phyloP scores from a whole-genome alignment of 495 filamentous ascomycete species.

The Barbatosphaeria neglecta region DNA sequence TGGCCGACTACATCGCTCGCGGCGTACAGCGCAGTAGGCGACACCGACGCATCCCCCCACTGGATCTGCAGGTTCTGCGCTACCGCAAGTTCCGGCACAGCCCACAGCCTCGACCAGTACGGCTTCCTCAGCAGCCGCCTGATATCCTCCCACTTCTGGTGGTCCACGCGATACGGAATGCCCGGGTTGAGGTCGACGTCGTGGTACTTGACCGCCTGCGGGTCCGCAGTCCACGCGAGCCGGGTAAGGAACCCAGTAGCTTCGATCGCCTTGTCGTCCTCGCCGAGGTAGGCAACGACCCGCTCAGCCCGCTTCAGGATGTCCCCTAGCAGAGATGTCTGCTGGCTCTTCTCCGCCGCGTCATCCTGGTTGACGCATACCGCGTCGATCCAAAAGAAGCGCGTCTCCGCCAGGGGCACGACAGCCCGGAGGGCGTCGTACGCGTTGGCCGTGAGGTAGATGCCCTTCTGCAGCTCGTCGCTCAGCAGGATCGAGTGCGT shows the following conservation, averaged over 20 bases:
- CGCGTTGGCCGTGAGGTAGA: background rate
- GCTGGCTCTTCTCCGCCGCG: background rate
- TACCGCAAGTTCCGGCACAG: background rate
- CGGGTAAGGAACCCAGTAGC: background rate
- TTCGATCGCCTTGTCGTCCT: background rate
- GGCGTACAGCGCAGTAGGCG: background rate
- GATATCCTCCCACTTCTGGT: background rate
- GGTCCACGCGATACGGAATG: background rate
- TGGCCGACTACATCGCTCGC: background rate
- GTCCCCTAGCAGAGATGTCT: background rate
- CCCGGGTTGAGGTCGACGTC: background rate
- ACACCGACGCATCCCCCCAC: background rate
- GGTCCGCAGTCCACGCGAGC: background rate
- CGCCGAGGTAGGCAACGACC: background rate
- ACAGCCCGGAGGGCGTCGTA: background rate
- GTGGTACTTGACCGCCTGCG: background rate
- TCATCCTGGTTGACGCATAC: conserved; percentile 1
- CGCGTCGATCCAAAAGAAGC: background rate
- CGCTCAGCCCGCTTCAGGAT: background rate
- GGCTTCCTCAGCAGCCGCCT: background rate
- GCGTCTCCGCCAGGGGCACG: background rate
- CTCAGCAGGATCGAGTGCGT: background rate
- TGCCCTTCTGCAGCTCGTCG: background rate
- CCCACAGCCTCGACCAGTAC: background rate
- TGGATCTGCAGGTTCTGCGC: background rate